Conservation (phyloP, 108 stramenopile species). For the Cyclotella baltica region DNA sequence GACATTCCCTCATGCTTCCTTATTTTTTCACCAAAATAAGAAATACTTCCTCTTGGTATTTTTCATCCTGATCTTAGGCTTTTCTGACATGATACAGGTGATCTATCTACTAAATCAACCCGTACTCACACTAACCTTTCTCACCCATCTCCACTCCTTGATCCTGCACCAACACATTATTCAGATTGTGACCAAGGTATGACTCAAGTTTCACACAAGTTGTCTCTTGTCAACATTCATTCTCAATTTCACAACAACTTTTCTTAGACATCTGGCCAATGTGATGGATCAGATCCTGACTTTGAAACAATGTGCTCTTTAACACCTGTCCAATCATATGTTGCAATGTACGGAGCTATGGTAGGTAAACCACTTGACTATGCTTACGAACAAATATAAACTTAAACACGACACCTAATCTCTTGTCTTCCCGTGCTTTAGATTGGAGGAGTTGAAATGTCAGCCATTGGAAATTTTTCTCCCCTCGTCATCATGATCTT, state of each 20-base stretch:
- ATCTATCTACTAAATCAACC: too few relatives aligned
- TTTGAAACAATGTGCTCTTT: conserved; percentile 26
- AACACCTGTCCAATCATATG: conserved; percentile 21
- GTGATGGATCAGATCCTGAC: neutral
- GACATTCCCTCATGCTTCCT: neutral
- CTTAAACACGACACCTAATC: neutral
- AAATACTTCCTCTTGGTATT: conserved; percentile 33
- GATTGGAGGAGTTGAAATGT: conserved; percentile 28
- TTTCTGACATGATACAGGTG: conserved; percentile 32
- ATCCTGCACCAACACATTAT: too few relatives aligned
- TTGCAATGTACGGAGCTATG: conserved; percentile 35
- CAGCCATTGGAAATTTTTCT: neutral
- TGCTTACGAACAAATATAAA: neutral
- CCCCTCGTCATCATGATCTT: conserved; percentile 18
- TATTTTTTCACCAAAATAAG: neutral
- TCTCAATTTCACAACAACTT: neutral
- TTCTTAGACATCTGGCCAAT: conserved; percentile 4
- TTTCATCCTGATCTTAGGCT: conserved; percentile 18
- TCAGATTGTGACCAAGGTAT: conserved; percentile 12
- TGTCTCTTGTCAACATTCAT: too few relatives aligned
- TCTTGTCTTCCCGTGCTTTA: neutral
- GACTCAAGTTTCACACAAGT: too few relatives aligned
- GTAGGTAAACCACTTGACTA: neutral
- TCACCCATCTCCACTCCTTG: too few relatives aligned
- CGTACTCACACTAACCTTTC: too few relatives aligned